Conservation (phyloP, 2,329 filamentous ascomycete species). For the Fusarium sp. region DNA sequence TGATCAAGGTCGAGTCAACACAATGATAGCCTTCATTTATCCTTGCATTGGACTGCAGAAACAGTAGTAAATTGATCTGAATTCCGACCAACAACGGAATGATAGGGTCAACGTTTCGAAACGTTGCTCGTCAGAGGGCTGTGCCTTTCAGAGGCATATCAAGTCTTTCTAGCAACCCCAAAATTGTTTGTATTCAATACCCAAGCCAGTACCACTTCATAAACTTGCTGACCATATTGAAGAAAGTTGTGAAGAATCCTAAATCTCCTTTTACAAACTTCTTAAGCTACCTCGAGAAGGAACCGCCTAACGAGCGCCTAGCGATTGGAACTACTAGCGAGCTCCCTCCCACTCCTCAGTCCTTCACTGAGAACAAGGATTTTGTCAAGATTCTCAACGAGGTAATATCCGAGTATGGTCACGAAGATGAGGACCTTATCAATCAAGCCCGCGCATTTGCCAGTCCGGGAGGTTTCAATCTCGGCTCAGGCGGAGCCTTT, state of each 20-base stretch:
- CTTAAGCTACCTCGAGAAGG: conserved; percentile 69
- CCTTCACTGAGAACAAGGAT: conserved; percentile 68
- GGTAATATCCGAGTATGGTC: conserved; percentile 66
- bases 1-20: not conserved
- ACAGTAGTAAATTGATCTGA: not conserved
- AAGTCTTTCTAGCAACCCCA: conserved; percentile 62
- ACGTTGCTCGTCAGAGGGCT: conserved; percentile 32
- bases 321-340: conserved; percentile 69
- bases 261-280: conserved; percentile 60
- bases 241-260: conserved; percentile 70
- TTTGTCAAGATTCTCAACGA: conserved; percentile 71
- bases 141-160: conserved; percentile 53
- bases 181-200: conserved; percentile 60
- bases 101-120: conserved; percentile 44
- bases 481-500: conserved; percentile 64
- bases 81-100: conserved; percentile 37
- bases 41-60: not conserved
- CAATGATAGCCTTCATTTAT: not conserved
- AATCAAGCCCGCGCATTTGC: conserved; percentile 71
- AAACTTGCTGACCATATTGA: conserved; percentile 25
- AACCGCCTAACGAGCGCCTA: conserved; percentile 64
- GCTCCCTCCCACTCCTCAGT: conserved; percentile 70
- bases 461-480: conserved; percentile 64
- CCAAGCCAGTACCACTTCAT: not conserved
- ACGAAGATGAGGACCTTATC: conserved; percentile 65